phyloP scores from a whole-genome alignment of 805 yeast genomes.

The Nakazawaea sp. region DNA sequence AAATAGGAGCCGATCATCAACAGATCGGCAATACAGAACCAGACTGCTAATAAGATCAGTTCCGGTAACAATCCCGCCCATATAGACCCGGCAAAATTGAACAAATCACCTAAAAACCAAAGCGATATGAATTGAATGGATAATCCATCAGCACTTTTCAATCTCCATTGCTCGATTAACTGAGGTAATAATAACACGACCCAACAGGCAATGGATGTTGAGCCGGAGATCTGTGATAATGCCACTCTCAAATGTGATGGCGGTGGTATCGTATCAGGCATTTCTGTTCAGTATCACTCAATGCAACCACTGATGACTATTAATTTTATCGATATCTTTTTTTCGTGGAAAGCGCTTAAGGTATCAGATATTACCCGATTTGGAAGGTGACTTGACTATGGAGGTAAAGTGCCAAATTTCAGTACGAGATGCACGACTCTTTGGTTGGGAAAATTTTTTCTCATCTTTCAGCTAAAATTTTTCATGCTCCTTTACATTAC shows the following conservation, averaged over 20 bases:
- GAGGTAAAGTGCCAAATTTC: too few relatives aligned
- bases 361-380: not conserved
- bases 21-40: conserved; percentile 72
- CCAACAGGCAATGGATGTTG: conserved; percentile 74
- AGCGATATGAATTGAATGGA: conserved; percentile 58
- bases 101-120: conserved; percentile 70
- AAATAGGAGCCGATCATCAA: conserved; percentile 50
- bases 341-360: not conserved
- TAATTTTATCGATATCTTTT: too few relatives aligned
- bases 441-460: too few relatives aligned
- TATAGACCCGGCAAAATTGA: conserved; percentile 59
- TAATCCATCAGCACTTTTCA: conserved; percentile 71
- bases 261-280: not conserved
- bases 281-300: not conserved
- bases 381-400: too few relatives aligned
- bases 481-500: too few relatives aligned
- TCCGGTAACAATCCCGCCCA: conserved; percentile 69
- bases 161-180: conserved; percentile 72
- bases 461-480: too few relatives aligned
- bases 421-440: too few relatives aligned
- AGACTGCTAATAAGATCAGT: conserved; percentile 60
- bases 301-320: not conserved
- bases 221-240: conserved; percentile 60
- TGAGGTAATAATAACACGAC: conserved; percentile 71
- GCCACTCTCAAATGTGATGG: conserved; percentile 31